These are phyloP conservation scores for Ochetophila trinervis DNA, from an alignment of 306 rosid genomes.

Conservation along the genomic window DNA sequence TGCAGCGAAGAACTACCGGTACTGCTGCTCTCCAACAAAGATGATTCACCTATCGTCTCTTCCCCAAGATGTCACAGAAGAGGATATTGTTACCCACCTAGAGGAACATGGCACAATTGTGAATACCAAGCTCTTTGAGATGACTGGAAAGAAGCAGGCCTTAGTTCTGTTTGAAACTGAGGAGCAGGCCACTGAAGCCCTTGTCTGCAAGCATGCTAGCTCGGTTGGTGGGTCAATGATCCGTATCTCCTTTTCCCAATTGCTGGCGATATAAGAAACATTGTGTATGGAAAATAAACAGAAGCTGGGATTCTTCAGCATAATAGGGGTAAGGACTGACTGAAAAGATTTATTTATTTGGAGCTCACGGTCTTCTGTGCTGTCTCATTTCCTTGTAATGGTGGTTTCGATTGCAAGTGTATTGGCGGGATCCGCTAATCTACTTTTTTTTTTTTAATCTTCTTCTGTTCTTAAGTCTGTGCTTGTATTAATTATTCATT, in stretches of 20 bases:
- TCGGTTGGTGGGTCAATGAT: constrained; percentile 66
- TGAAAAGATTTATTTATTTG: constrained; percentile 44
- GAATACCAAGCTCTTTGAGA: constrained; percentile 84
- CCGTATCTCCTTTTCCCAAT: constrained; percentile 94
- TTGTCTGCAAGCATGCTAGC: constrained; percentile 94
- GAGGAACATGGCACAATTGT: constrained; percentile 79
- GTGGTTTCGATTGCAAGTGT: constrained; percentile 47
- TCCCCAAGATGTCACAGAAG: constrained; percentile 80
- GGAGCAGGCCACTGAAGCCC: constrained; percentile 97
- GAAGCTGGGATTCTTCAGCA: constrained; percentile 37
- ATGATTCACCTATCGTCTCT: constrained; percentile 93
- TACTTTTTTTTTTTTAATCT: constrained; percentile 30
- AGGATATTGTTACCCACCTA: constrained; percentile 70
- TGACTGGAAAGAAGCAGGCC: constrained; percentile 98
- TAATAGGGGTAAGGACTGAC: constrained; percentile 42
- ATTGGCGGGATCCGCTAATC: constrained; percentile 37
- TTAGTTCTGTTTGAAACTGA: constrained; percentile 83
- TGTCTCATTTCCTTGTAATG: constrained; percentile 47
- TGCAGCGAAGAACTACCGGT: constrained; percentile 96
- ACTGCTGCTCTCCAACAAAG: constrained; percentile 96
- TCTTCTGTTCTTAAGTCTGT: constrained; percentile 27
- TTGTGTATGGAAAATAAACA: constrained; percentile 24
- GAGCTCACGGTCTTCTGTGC: constrained; percentile 42
- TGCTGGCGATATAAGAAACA: constrained; percentile 60
- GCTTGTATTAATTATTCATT: constrained; percentile 41